These are phyloP conservation scores for Coniochaeta hoffmannii DNA, from an alignment of 2,329 filamentous ascomycete genomes.

Conservation along the genomic window DNA sequence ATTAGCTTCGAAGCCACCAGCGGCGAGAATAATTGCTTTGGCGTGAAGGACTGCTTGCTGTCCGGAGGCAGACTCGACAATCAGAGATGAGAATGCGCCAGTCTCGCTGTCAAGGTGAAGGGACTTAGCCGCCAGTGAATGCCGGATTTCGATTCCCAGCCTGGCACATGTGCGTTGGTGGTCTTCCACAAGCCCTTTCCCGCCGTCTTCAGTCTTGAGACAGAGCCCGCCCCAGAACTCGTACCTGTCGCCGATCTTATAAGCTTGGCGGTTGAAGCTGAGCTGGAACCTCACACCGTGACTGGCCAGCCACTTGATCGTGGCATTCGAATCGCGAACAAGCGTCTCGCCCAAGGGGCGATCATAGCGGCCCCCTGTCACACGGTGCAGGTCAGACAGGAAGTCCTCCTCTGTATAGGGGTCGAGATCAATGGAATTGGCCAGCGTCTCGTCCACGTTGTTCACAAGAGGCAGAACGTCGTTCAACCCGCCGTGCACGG, in stretches of 20 bases:
- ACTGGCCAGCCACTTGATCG: slow-evolving; percentile 47
- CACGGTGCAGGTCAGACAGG: slow-evolving; percentile 42
- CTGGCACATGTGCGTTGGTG: slow-evolving; percentile 47
- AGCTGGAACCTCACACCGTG: slow-evolving; percentile 52
- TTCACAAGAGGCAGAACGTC: too few relatives aligned
- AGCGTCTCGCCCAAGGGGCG: slow-evolving; percentile 37
- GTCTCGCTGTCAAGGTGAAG: too few relatives aligned
- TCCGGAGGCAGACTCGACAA: too few relatives aligned
- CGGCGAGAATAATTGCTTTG: too few relatives aligned
- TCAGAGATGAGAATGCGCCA: too few relatives aligned
- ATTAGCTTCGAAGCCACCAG: too few relatives aligned
- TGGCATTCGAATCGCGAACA: slow-evolving; percentile 40
- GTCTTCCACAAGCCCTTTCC: slow-evolving; percentile 49
- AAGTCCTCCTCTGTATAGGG: slow-evolving; percentile 51
- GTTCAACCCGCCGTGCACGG: too few relatives aligned
- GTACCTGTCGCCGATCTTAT: slow-evolving; percentile 49
- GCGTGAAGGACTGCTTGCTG: too few relatives aligned
- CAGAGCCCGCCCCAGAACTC: slow-evolving; percentile 62
- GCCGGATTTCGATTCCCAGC: slow-evolving; percentile 32
- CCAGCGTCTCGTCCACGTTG: too few relatives aligned
- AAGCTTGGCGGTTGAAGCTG: slow-evolving; percentile 59
- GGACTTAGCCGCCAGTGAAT: too few relatives aligned
- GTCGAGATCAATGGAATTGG: slow-evolving; percentile 46
- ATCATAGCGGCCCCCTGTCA: slow-evolving; percentile 49
- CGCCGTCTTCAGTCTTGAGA: slow-evolving; percentile 50